Conservation (phyloP, 192 early-diverging fungal genomes). For the Coemansia sp. region DNA sequence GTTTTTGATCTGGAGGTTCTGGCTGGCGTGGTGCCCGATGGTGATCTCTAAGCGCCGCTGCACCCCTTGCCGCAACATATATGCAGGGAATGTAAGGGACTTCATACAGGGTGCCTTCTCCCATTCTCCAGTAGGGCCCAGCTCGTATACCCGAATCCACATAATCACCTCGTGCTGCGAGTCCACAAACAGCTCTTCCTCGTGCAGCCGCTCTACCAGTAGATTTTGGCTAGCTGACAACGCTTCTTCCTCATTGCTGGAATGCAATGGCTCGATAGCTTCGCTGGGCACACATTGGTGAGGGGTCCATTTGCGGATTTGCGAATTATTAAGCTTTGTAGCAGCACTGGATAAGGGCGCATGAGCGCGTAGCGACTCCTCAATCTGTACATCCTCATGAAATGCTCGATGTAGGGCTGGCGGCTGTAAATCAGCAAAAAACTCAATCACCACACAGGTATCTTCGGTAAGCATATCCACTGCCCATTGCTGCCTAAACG, state of each 20-base stretch:
- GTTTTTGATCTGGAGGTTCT: conserved; percentile 57
- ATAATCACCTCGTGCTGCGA: conserved; percentile 67
- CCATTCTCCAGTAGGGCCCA: conserved; percentile 63
- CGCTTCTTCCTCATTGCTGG: background rate
- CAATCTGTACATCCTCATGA: conserved; percentile 47
- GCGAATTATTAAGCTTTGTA: no score
- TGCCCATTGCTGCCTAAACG: conserved; percentile 42
- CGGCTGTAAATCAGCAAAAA: conserved; percentile 38
- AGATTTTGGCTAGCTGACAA: conserved; percentile 37
- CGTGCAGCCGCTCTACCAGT: conserved; percentile 37
- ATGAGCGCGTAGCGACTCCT: conserved; percentile 16
- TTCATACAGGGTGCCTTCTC: conserved; percentile 35
- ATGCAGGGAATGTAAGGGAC: conserved; percentile 42
- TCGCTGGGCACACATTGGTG: no score
- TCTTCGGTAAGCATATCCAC: conserved; percentile 29
- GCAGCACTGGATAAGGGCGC: no score
- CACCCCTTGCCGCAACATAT: conserved; percentile 70
- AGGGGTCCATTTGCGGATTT: background rate
- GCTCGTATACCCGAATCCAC: conserved; percentile 66
- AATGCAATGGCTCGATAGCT: background rate
- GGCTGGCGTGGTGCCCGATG: conserved; percentile 66
- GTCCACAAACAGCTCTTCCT: conserved; percentile 62
- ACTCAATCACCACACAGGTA: conserved; percentile 34
- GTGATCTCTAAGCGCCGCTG: conserved; percentile 66
- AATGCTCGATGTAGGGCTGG: conserved; percentile 38